Evolutionary conservation across 139 green algal genomes (phyloP).

Genomic region (Coccomyxa sp.): DNA sequence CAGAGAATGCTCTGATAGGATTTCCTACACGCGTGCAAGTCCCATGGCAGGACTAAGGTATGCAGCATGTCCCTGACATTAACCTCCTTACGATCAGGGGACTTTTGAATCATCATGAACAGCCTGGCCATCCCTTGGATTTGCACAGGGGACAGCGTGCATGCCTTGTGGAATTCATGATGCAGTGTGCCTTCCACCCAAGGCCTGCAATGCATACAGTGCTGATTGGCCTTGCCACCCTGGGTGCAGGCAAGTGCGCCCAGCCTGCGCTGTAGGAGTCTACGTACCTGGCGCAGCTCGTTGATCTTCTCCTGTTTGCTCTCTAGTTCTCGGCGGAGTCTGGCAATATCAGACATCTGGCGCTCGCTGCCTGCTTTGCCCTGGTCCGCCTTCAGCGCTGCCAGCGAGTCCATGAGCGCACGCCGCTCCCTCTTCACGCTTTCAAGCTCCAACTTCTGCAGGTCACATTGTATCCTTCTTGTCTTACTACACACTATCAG

Average conservation of each 20-base stretch:
- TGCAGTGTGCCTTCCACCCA: no score
- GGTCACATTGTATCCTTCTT: not conserved
- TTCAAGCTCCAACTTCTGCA: slow-evolving; percentile 58
- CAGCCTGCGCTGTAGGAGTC: no score
- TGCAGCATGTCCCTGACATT: no score
- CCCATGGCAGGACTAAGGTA: no score
- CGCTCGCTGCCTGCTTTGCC: slow-evolving; percentile 73
- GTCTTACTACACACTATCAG: not conserved
- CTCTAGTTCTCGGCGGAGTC: slow-evolving; percentile 68
- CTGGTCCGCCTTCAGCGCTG: slow-evolving; percentile 38
- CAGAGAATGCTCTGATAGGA: no score
- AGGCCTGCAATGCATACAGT: not conserved
- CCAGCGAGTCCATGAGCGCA: slow-evolving; percentile 67
- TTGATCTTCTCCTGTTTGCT: slow-evolving; percentile 81
- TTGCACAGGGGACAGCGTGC: not conserved
- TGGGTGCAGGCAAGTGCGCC: no score
- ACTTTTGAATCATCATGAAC: no score
- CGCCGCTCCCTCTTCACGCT: slow-evolving; percentile 75
- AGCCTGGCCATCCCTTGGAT: not conserved
- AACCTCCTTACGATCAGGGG: no score
- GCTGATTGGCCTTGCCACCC: no score
- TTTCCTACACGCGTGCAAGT: no score
- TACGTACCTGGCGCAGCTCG: slow-evolving; percentile 48
- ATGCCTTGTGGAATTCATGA: not conserved
- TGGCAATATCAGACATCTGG: slow-evolving; percentile 71